Percentiles rank a stretch among this genome's conserved stretches.
These are phyloP conservation scores for Syzygium grande DNA, from an alignment of 345 rosid genomes.

Conservation along the genomic window DNA sequence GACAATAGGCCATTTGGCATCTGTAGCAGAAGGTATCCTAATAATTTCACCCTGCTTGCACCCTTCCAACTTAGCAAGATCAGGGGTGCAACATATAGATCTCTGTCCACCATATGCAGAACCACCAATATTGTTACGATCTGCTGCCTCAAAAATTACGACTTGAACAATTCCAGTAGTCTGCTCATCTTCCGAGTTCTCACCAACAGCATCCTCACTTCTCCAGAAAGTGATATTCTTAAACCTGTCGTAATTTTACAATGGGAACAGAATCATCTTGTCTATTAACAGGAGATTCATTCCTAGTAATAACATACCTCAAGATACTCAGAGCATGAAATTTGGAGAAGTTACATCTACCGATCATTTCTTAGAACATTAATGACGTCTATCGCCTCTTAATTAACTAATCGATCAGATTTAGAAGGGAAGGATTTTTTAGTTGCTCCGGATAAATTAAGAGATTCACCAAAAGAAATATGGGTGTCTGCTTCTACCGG, in stretches of 20 bases:
- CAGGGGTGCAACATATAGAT: conserved; percentile 93
- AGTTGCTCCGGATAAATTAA: not conserved
- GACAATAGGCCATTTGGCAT: conserved; percentile 71
- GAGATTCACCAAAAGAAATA: not conserved
- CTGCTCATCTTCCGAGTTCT: conserved; percentile 22
- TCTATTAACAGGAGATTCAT: not conserved
- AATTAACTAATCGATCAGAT: not conserved
- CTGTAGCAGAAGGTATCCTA: conserved; percentile 67
- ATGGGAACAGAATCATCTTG: not conserved
- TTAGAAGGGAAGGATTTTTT: not conserved
- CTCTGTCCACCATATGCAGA: conserved; percentile 99
- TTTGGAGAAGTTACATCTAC: not conserved
- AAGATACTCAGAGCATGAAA: not conserved
- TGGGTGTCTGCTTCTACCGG: not conserved
- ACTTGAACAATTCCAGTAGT: conserved; percentile 64
- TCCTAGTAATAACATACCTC: not conserved
- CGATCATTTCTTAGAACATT: not conserved
- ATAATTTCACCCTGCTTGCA: conserved; percentile 93
- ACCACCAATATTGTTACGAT: conserved; percentile 91
- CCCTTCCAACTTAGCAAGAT: conserved; percentile 91
- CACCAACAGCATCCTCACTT: conserved; percentile 31
- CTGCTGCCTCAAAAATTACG: conserved; percentile 88
- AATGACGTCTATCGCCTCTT: not conserved
- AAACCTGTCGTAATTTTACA: conserved; percentile 36
- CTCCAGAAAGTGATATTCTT: conserved; percentile 75